A percentile compares a stretch with the other conserved stretches of the same genome.
Conservation (phyloP, 2,329 filamentous ascomycete species). For the Chrysoporthe austroafricana region DNA sequence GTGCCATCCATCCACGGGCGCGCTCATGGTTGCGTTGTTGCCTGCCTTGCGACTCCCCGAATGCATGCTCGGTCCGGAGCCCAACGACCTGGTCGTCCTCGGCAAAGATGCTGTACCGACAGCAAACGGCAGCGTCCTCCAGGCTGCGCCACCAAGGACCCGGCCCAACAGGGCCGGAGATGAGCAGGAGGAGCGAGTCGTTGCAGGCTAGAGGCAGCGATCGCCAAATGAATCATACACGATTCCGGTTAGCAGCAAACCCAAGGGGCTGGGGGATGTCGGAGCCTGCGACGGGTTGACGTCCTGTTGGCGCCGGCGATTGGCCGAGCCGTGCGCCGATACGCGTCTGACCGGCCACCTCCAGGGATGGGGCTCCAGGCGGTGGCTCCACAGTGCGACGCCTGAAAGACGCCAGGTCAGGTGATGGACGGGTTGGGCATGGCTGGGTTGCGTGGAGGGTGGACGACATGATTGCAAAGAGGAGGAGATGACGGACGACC, state of each 20-base stretch:
- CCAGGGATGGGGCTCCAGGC: conserved; percentile 6
- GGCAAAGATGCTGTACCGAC: not conserved
- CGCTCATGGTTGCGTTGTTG: conserved; percentile 9
- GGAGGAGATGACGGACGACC: not conserved
- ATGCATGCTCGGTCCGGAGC: not conserved
- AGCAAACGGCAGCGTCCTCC: conserved; percentile 1
- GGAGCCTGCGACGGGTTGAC: conserved; percentile 18
- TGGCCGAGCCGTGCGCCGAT: conserved; percentile 24
- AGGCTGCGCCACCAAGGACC: not conserved
- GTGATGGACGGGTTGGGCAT: not conserved
- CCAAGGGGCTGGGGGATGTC: conserved; percentile 19
- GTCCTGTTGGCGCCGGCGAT: conserved; percentile 19
- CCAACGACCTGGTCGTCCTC: not conserved
- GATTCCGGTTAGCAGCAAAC: conserved; percentile 13
- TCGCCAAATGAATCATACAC: conserved; percentile 20
- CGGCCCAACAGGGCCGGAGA: conserved; percentile 2
- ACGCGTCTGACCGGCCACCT: conserved; percentile 23
- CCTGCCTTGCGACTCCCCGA: not conserved
- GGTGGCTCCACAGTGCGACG: conserved; percentile 4
- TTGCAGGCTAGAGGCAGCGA: not conserved
- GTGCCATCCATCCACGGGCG: not conserved
- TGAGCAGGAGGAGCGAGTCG: conserved; percentile 18
- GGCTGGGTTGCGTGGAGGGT: not conserved
- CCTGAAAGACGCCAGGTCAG: conserved; percentile 6
- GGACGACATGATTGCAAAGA: not conserved